Evolutionary conservation across 2,329 filamentous ascomycete genomes (phyloP), one percentile per base, ranked within the genome.

Genomic region (Ceratocystis eucalypticola): DNA sequence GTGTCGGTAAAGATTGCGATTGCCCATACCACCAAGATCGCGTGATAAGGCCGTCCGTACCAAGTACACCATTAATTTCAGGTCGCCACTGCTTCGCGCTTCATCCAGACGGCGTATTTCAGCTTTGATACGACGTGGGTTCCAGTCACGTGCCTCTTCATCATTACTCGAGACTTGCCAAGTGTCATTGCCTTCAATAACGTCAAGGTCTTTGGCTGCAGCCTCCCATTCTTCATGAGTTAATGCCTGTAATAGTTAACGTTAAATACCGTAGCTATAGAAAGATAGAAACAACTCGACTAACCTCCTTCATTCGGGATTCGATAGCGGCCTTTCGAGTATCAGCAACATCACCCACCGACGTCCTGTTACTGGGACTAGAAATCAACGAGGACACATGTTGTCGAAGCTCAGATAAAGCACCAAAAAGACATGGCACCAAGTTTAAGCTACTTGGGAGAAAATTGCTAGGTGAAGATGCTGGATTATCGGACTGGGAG

Each of bases 11-110:
- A 96, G 80, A 64, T 86, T 82, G 53, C 88, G 81, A 72, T 91
- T 88, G 69, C 89, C 90, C 88, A 96, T 96, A 64, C 88, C 88
- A 6, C 90, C 92, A 8, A 96, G 78, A 71, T 92, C 87, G 57
- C 92, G 86, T 48, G 87, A 90, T 62, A 96, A 76, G 1, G 88
- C 82, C 0, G 91, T 96, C 33, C 92, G 85, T 46, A 96, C 80
- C 46, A 94, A 80, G 72, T 91, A 86, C 72, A 94, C 80, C 87
- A 96, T 94, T 66, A 81, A 80, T 69, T 81, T 82, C 65, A 91
- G 81, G 74, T 96, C 89, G 70, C 85, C 84, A 69, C 81, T 86
- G 10, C 80, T 78, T 4, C 88, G 83, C 17, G 91, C 91, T 10
- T 87, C 81, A 70, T 96, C 87, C 68, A 96, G 80, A 70, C 91